Percentiles rank a stretch among this genome's conserved stretches.
phyloP scores from a whole-genome alignment of 768 basidiomycete species.

The Sporobolomyces pararoseus region DNA sequence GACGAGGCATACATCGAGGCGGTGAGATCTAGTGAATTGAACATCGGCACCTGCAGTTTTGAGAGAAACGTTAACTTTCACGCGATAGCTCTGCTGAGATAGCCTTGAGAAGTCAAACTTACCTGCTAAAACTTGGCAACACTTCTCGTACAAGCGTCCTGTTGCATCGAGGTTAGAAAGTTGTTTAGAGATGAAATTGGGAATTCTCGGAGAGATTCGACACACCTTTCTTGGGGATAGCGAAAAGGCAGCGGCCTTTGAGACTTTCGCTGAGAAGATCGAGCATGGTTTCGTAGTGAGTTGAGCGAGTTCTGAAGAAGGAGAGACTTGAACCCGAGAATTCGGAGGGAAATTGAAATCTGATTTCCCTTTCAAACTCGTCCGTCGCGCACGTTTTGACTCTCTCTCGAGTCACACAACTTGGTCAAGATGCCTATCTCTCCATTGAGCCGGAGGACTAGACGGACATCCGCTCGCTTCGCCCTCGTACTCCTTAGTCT shows the following conservation, averaged over 20 bases:
- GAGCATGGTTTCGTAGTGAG: constrained; percentile 12
- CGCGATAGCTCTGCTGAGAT: not conserved
- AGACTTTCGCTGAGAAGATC: constrained; percentile 68
- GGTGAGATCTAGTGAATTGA: constrained; percentile 78
- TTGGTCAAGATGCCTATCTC: not conserved
- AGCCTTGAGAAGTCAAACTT: not conserved
- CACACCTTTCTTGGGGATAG: constrained; percentile 94
- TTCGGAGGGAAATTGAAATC: too few relatives aligned
- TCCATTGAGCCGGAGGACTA: not conserved
- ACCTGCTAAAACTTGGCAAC: constrained; percentile 79
- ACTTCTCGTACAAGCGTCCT: constrained; percentile 90
- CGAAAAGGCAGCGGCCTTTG: constrained; percentile 81
- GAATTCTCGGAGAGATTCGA: not conserved
- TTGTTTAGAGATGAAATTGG: not conserved
- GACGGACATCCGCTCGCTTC: not conserved
- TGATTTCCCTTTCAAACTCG: too few relatives aligned
- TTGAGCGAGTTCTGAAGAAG: not conserved
- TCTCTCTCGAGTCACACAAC: too few relatives aligned
- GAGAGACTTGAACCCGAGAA: not conserved
- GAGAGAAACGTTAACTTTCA: not conserved
- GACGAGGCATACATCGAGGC: constrained; percentile 90
- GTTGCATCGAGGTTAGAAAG: not conserved
- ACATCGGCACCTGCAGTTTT: constrained; percentile 75
- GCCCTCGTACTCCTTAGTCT: not conserved
- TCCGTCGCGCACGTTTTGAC: not conserved